phyloP scores from a whole-genome alignment of 805 yeast species.

The Ogataea parapolymorpha region DNA sequence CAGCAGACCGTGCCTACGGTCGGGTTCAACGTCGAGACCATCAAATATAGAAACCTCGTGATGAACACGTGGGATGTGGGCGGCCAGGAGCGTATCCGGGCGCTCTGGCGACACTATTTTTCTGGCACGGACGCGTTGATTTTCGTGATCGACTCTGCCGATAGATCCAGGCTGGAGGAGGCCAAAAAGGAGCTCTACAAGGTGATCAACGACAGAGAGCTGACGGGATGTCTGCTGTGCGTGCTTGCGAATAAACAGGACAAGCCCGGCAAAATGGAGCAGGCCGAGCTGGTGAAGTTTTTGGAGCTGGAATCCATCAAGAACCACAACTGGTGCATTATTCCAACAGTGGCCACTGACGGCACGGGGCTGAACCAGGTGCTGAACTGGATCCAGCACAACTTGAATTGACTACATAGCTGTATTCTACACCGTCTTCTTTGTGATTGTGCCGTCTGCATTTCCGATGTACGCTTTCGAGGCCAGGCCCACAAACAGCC shows the following conservation, averaged over 20 bases:
- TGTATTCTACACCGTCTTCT: slow-evolving; percentile 36
- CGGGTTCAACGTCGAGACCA: slow-evolving; percentile 81
- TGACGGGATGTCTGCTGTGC: slow-evolving; percentile 71
- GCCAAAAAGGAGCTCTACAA: slow-evolving; percentile 74
- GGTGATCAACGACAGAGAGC: slow-evolving; percentile 79
- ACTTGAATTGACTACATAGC: slow-evolving; percentile 24
- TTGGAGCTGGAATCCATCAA: slow-evolving; percentile 59
- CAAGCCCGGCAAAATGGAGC: slow-evolving; percentile 64
- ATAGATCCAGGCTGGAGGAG: slow-evolving; percentile 66
- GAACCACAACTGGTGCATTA: slow-evolving; percentile 83
- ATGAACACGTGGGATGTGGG: slow-evolving; percentile 85
- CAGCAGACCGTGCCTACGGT: slow-evolving; percentile 87
- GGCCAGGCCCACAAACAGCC: slow-evolving; percentile 76
- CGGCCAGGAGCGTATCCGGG: slow-evolving; percentile 90
- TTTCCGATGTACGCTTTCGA: slow-evolving; percentile 87
- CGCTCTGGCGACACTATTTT: slow-evolving; percentile 93
- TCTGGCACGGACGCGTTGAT: slow-evolving; percentile 91
- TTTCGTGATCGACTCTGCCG: slow-evolving; percentile 85
- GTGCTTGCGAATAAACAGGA: slow-evolving; percentile 92
- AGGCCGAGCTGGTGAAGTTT: slow-evolving; percentile 73
- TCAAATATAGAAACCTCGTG: slow-evolving; percentile 42
- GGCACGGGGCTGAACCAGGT: slow-evolving; percentile 91
- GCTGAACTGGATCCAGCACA: slow-evolving; percentile 77
- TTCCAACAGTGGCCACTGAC: slow-evolving; percentile 84
- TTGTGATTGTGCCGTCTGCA: slow-evolving; percentile 53